Evolutionary conservation across 345 rosid genomes (phyloP).

Genomic region (Hirschfeldia incana): DNA sequence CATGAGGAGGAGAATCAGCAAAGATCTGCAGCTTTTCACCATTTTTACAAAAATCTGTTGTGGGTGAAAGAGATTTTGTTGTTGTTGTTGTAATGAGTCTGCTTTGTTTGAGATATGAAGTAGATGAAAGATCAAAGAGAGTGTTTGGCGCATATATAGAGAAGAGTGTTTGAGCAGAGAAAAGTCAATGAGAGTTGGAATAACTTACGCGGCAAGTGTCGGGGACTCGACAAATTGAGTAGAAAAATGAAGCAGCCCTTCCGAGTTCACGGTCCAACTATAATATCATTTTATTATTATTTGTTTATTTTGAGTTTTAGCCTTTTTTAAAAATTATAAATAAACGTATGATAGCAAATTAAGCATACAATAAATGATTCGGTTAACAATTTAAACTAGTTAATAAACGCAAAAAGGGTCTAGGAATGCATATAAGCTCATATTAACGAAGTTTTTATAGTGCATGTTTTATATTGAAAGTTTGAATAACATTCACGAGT

Average conservation of each 20-base stretch:
- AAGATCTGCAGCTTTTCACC: slow-evolving; percentile 11
- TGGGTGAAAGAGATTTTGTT: not conserved
- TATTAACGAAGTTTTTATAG: not conserved
- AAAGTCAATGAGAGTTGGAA: slow-evolving; percentile 32
- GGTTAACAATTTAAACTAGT: not conserved
- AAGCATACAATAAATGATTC: not conserved
- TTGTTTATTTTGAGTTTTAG: not conserved
- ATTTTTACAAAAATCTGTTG: not conserved
- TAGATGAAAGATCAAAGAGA: slow-evolving; percentile 26
- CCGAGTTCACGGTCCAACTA: slow-evolving; percentile 18
- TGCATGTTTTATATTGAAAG: not conserved
- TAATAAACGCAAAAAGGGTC: not conserved
- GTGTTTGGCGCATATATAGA: not conserved
- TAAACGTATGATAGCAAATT: not conserved
- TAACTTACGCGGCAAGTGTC: slow-evolving; percentile 42
- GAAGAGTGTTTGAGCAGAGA: not conserved
- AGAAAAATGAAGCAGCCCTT: not conserved
- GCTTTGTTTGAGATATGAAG: slow-evolving; percentile 20
- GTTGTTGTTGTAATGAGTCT: not conserved
- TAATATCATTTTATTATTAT: not conserved
- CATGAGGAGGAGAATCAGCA: slow-evolving; percentile 17
- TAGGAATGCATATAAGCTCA: too few relatives aligned
- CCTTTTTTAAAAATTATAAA: not conserved
- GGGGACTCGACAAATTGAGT: not conserved
- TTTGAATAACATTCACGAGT: slow-evolving; percentile 26